Percentiles rank a stretch among this genome's conserved stretches.
These are phyloP conservation scores for Corchorus olitorius DNA, from an alignment of 345 rosid species.

Conservation along the genomic window DNA sequence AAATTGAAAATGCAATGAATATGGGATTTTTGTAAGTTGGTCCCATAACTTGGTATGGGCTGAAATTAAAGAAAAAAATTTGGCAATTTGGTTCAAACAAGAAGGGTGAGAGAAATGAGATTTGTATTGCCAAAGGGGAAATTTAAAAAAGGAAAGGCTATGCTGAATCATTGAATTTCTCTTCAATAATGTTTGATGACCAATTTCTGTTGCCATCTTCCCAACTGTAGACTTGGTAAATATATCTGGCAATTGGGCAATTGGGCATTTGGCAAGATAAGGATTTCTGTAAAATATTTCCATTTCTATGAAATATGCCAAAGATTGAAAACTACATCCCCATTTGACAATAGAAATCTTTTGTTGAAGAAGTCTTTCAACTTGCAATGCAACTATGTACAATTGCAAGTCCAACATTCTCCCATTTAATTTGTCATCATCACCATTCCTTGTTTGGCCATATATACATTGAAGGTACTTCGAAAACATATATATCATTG, in stretches of 20 bases:
- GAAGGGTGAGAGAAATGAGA: not conserved
- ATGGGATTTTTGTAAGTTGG: not conserved
- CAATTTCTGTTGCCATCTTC: not conserved
- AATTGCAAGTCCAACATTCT: not conserved
- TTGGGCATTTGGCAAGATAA: not conserved
- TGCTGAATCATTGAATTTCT: not conserved
- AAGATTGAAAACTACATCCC: not conserved
- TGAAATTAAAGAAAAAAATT: not conserved
- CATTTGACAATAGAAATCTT: not conserved
- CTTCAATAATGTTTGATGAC: not conserved
- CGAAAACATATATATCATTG: no score
- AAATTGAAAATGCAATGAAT: constrained; percentile 24
- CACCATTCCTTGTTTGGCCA: not conserved
- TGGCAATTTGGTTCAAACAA: not conserved
- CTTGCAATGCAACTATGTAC: not conserved
- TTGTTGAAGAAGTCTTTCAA: not conserved
- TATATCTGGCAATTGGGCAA: not conserved
- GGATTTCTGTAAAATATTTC: not conserved
- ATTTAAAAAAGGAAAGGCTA: not conserved
- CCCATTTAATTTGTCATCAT: not conserved
- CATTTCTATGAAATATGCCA: not conserved
- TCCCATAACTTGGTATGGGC: not conserved
- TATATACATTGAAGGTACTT: not conserved
- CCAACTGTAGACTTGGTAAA: not conserved
- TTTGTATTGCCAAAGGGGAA: no score